phyloP scores from a whole-genome alignment of 192 early-diverging fungal species.

The Phycomyces blakesleeanus region DNA sequence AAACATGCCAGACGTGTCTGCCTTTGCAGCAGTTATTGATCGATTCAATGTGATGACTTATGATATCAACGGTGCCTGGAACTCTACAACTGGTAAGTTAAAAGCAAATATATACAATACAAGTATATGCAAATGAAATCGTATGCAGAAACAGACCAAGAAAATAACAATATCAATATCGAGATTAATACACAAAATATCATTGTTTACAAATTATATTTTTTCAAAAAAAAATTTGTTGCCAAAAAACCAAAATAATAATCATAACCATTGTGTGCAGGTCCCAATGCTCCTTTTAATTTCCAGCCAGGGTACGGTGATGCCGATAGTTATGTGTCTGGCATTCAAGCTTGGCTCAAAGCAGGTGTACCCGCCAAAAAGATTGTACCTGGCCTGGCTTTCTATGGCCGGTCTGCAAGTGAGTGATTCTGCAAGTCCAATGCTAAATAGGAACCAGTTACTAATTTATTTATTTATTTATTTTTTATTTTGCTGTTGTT shows the following conservation, averaged over 20 bases:
- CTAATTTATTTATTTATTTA: too few relatives aligned
- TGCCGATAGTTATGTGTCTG: slow-evolving; percentile 42
- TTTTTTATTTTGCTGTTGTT: too few relatives aligned
- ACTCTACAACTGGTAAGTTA: slow-evolving; percentile 42
- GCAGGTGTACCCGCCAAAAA: slow-evolving; percentile 57
- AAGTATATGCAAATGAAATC: too few relatives aligned
- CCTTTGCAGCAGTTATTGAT: slow-evolving; percentile 55
- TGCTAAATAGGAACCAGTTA: too few relatives aligned
- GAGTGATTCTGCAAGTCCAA: neutral
- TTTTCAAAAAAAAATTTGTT: slow-evolving; percentile 18
- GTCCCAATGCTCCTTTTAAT: slow-evolving; percentile 48
- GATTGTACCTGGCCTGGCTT: slow-evolving; percentile 57
- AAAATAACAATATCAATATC: too few relatives aligned
- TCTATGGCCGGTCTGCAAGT: slow-evolving; percentile 55
- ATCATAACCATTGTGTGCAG: slow-evolving; percentile 14
- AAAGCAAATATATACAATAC: too few relatives aligned
- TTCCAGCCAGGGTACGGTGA: slow-evolving; percentile 28
- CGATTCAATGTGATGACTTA: slow-evolving; percentile 70
- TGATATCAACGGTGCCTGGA: slow-evolving; percentile 60
- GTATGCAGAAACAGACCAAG: too few relatives aligned
- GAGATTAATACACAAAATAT: too few relatives aligned
- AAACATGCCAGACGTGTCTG: slow-evolving; percentile 51
- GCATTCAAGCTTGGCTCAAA: slow-evolving; percentile 52
- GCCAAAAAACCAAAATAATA: neutral
- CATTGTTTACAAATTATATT: slow-evolving; percentile 37